phyloP scores from a whole-genome alignment of 2,329 filamentous ascomycete species.

The Colletotrichum lini region DNA sequence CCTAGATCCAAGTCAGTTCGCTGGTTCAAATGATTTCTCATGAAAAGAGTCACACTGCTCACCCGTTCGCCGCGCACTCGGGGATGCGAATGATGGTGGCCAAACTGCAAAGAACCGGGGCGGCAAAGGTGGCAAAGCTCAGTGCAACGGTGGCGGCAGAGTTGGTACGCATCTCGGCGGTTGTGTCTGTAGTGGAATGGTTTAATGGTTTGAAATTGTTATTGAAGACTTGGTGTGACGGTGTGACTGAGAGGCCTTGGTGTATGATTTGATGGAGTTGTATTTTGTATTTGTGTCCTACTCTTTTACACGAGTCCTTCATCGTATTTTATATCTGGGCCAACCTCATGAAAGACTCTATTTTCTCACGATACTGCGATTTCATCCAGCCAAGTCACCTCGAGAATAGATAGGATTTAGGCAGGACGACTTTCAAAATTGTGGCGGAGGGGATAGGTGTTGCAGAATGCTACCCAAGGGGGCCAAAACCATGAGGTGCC shows the following conservation, averaged over 20 bases:
- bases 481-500: background rate
- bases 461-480: background rate
- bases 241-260: rapidly evolving
- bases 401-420: background rate
- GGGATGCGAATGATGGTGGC: background rate
- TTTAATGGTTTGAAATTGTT: background rate
- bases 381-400: background rate
- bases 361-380: background rate
- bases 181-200: too few relatives aligned
- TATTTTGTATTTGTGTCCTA: too few relatives aligned
- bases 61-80: background rate
- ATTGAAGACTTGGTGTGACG: background rate
- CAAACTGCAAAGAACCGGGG: background rate
- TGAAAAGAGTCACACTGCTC: too few relatives aligned
- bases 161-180: background rate
- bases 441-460: background rate
- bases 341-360: background rate
- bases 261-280: too few relatives aligned
- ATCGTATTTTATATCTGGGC: background rate
- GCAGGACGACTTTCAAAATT: background rate
- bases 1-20: too few relatives aligned
- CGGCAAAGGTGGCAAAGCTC: background rate
- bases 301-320: background rate
- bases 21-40: too few relatives aligned
- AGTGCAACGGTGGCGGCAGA: background rate